Base-by-base conservation (phyloP, 148 eudicot genomes). In the Rhododendron mucronatum region DNA sequence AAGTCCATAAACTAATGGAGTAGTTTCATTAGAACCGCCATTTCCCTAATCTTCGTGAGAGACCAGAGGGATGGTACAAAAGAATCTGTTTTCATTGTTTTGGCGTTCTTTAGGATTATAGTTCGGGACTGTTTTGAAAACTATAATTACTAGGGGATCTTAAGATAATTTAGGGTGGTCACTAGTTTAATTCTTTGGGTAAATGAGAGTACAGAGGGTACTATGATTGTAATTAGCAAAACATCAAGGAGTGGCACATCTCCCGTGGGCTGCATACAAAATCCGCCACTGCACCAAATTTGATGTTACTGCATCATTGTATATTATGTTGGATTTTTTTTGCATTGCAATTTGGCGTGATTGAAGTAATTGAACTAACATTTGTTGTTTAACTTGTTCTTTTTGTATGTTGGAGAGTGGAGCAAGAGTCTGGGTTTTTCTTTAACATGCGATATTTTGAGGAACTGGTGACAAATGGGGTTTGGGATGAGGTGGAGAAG, bases 401-500 rank as follows among this genome's bases (percentile, higher is more conserved):
- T 76, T 82, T 39, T 21, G 23, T 82, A 35, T 73, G 89, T 39
- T 86, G 80, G 90, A 97, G 99, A 81, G 85, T 97, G 95, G 99
- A 97, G 93, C 96, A 94, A 90, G 96, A 95, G 87, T 97, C 99
- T 2, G 98, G 98, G 48, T 95, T 94, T 87, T 97, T 82, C 94
- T 97, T 97, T 87, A 97, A 95, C 87, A 92, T 94, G 96, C 90
- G 93, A 84, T 84, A 97, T 90, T 97, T 97, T 84, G 99, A 97
- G 88, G 98, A 97, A 76, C 85, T 93, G 91, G 98, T 94, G 85
- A 92, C 91, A 79, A 92, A 91, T 82, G 99, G 99, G n/a, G 95
- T 94, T 51, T 97, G 98, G 99, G 99, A 97, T 74, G 96, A 93
- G 85, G 96, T 93, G 18, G 99, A 95, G 86, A 96, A 95, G 89